Evolutionary conservation across 169 alveolate species (phyloP), one percentile per base, ranked within the genome.

Genomic region (Plasmodium gonderi): DNA sequence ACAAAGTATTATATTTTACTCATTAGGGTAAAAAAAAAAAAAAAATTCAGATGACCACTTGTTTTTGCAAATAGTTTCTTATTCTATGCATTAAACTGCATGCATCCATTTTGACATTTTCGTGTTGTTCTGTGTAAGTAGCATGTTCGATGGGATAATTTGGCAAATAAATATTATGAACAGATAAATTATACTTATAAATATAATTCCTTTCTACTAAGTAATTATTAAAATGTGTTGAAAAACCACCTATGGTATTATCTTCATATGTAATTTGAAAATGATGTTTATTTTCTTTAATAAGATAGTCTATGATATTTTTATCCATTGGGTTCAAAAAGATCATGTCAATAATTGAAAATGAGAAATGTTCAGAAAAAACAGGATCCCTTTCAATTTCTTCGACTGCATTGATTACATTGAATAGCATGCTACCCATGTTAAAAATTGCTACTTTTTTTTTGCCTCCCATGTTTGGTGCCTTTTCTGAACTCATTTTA

Each of bases 351-450:
- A 83, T n/a, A 72, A 83, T 33, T 45, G 92, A 47, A 76, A 83
- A 83, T 29, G 92, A 83, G 44, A 69, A 83, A 5, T 47, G 1
- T 14, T 42, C 54, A 8, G 75, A 69, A 42, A 83, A 33, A 14
- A 44, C 0, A 6, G 1, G 38, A 29, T 83, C 92, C 42, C 42
- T 68, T 36, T 83, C 92, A 1, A 83, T 83, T 72, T 69, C 92
- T 72, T 72, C 77, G 12, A 83, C 11, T 7, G 92, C 92, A 64
- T 83, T 83, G 40, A 83, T 44, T 3, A 83, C 82, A 83, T 83
- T 83, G 44, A 44, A 83, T 47, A 83, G 54, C 92, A 83, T 83
- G 42, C 92, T 83, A 12, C 92, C 92, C 92, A 83, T 83, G 51
- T 83, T 83, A 72, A 72, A 83, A 20, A 83, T 83, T 29, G 31